These are phyloP conservation scores for Leccinum pseudoinsigne DNA, from an alignment of 1,284 basidiomycete genomes.

Conservation along the genomic window DNA sequence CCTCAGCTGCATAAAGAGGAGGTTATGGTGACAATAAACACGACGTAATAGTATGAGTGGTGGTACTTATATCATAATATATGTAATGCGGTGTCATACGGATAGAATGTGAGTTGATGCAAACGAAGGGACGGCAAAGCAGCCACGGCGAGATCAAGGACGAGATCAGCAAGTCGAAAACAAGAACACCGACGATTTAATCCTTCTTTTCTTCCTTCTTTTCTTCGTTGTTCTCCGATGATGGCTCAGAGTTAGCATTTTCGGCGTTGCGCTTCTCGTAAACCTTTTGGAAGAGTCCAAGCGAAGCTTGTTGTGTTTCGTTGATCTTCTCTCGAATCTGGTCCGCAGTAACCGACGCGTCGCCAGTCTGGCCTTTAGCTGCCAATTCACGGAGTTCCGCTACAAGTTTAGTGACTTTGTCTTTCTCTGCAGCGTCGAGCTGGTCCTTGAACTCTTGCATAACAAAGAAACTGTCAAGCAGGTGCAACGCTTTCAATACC, in stretches of 20 bases:
- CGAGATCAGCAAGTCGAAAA: not conserved
- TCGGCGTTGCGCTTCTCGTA: constrained; percentile 91
- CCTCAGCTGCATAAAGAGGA: constrained; percentile 17
- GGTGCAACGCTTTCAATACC: not conserved
- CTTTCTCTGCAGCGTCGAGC: constrained; percentile 89
- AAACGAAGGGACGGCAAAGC: constrained; percentile 30
- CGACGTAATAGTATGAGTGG: constrained; percentile 29
- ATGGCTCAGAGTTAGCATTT: constrained; percentile 49
- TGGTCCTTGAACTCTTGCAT: constrained; percentile 98
- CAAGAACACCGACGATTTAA: constrained; percentile 37
- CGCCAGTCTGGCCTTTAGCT: constrained; percentile 88
- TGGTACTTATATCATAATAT: constrained; percentile 35
- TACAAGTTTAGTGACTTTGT: constrained; percentile 89
- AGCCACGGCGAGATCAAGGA: constrained; percentile 16
- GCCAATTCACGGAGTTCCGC: constrained; percentile 89
- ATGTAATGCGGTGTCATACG: constrained; percentile 22
- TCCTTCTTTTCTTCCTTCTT: constrained; percentile 72
- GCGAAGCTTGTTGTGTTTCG: constrained; percentile 95
- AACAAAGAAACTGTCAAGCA: constrained; percentile 13
- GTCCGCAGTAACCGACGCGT: constrained; percentile 81
- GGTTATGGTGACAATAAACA: constrained; percentile 20
- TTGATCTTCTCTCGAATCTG: constrained; percentile 91
- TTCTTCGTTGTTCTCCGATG: constrained; percentile 49
- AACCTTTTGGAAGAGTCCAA: constrained; percentile 98
- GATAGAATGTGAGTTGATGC: constrained; percentile 13